Percentiles rank a stretch among this genome's conserved stretches.
Conservation (phyloP, 1,284 basidiomycete species). For the Xerocomus nothofagi region DNA sequence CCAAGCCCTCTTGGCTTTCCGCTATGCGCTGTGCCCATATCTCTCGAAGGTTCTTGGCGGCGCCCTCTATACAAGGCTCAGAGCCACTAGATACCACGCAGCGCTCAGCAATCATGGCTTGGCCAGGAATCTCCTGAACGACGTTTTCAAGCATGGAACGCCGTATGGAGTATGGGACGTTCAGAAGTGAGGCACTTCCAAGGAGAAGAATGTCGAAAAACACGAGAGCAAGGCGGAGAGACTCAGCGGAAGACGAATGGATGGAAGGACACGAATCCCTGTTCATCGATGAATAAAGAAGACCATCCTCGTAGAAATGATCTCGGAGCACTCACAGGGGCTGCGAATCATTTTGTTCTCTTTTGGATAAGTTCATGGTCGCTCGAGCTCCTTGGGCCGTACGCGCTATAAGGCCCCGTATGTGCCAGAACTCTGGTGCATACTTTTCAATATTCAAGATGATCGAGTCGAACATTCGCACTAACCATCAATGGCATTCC, state of each 20-base stretch:
- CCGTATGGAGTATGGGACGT: conserved; percentile 56
- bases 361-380: conserved; percentile 21
- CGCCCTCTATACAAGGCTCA: conserved; percentile 9
- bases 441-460: conserved; percentile 6
- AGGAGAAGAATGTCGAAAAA: conserved; percentile 82
- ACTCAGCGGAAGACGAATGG: conserved; percentile 42
- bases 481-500: conserved; percentile 56
- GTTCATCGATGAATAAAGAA: neutral
- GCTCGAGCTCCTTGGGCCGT: conserved; percentile 56
- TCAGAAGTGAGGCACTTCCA: conserved; percentile 58
- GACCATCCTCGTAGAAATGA: neutral
- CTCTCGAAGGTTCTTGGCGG: conserved; percentile 37
- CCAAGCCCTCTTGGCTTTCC: conserved; percentile 61
- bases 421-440: conserved; percentile 67
- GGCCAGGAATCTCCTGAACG: conserved; percentile 53
- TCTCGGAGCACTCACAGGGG: conserved; percentile 20
- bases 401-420: conserved; percentile 54
- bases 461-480: neutral
- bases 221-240: conserved; percentile 70
- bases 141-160: conserved; percentile 59
- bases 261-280: conserved; percentile 48
- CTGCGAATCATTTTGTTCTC: conserved; percentile 18
- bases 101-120: conserved; percentile 62
- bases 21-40: conserved; percentile 55
- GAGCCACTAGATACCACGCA: conserved; percentile 38